Percentiles rank a stretch among this genome's conserved stretches.
These are phyloP conservation scores for Neolentinus lepideus DNA, from an alignment of 1,284 basidiomycete species.

Conservation along the genomic window DNA sequence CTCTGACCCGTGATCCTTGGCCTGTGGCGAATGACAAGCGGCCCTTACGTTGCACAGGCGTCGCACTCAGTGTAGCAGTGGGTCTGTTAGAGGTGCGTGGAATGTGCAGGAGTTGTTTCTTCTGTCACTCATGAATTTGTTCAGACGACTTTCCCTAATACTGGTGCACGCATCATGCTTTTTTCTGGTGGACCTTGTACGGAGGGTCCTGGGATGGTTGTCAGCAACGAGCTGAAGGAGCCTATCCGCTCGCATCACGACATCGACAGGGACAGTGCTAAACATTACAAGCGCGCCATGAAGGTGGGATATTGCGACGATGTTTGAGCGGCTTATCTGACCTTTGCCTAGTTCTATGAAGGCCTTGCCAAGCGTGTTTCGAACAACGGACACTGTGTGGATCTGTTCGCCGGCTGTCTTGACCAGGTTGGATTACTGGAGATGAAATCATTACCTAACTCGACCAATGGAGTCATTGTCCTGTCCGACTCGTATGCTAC, in stretches of 20 bases:
- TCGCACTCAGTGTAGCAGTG: slow-evolving; percentile 90
- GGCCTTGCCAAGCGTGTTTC: slow-evolving; percentile 90
- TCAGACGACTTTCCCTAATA: slow-evolving; percentile 90
- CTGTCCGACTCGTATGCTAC: slow-evolving; percentile 97
- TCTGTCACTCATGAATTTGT: background rate
- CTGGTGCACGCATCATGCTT: slow-evolving; percentile 93
- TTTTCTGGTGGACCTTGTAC: slow-evolving; percentile 97
- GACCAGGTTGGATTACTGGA: slow-evolving; percentile 98
- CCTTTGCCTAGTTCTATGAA: slow-evolving; percentile 79
- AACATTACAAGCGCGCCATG: slow-evolving; percentile 95
- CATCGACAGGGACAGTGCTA: slow-evolving; percentile 95
- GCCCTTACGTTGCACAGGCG: slow-evolving; percentile 93
- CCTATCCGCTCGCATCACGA: slow-evolving; percentile 99
- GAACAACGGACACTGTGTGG: slow-evolving; percentile 91
- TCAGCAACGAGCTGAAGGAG: slow-evolving; percentile 93
- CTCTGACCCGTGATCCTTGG: slow-evolving; percentile 92
- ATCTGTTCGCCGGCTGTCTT: slow-evolving; percentile 95
- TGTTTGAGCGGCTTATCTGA: slow-evolving; percentile 1
- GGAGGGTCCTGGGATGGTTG: slow-evolving; percentile 96
- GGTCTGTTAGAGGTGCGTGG: slow-evolving; percentile 80
- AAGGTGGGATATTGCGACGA: slow-evolving; percentile 51
- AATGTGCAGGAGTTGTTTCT: background rate
- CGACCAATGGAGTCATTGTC: slow-evolving; percentile 95
- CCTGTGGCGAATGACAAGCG: slow-evolving; percentile 95
- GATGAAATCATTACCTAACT: slow-evolving; percentile 95